Evolutionary conservation across 768 basidiomycete species (phyloP).

Genomic region (Lactarius tabidus): DNA sequence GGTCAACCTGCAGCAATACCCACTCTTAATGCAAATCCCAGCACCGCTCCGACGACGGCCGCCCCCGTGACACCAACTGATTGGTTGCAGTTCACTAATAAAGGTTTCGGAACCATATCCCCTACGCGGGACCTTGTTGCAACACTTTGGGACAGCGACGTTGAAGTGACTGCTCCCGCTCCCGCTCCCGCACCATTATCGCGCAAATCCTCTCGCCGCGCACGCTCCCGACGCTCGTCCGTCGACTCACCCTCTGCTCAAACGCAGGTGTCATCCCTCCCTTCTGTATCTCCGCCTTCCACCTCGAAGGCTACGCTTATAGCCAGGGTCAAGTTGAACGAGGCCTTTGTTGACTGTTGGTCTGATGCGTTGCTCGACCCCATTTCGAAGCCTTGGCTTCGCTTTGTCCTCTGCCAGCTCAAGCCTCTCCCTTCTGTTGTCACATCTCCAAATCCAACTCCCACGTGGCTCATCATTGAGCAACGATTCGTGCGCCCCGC

Average conservation of each 20-base stretch:
- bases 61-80: slow-evolving; percentile 40
- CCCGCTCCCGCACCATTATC: slow-evolving; percentile 24
- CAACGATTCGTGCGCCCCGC: slow-evolving; percentile 46
- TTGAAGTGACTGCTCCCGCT: slow-evolving; percentile 53
- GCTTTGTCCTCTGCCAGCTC: slow-evolving; percentile 67
- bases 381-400: slow-evolving; percentile 59
- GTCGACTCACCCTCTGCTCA: slow-evolving; percentile 24
- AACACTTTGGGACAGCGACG: slow-evolving; percentile 55
- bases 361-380: slow-evolving; percentile 69
- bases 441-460: slow-evolving; percentile 34
- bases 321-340: slow-evolving; percentile 59
- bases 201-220: slow-evolving; percentile 34
- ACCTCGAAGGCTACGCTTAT: slow-evolving; percentile 40
- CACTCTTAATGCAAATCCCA: slow-evolving; percentile 30
- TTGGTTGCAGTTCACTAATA: slow-evolving; percentile 65
- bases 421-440: slow-evolving; percentile 35
- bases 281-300: slow-evolving; percentile 6
- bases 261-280: slow-evolving; percentile 7
- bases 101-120: slow-evolving; percentile 50
- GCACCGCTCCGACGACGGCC: slow-evolving; percentile 30
- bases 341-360: slow-evolving; percentile 84
- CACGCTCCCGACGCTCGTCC: slow-evolving; percentile 28
- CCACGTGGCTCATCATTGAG: slow-evolving; percentile 69
- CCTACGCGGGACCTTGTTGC: slow-evolving; percentile 46
- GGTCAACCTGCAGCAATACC: background rate